Conservation (phyloP, 2,329 filamentous ascomycete genomes). For the Westerdykella aurantiaca region DNA sequence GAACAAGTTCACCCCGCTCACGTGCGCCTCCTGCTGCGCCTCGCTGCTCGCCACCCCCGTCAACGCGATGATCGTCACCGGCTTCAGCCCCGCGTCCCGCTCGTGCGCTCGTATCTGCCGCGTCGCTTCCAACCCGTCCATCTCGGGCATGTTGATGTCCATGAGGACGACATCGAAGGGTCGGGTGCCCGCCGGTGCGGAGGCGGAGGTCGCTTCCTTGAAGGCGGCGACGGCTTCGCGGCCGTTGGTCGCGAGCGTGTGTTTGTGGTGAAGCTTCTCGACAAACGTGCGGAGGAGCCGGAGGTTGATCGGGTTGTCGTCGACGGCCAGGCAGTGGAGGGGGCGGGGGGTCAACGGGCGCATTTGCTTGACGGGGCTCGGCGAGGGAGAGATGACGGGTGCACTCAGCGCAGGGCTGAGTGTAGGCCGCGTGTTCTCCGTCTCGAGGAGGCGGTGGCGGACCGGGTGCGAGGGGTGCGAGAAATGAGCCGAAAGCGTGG, state of each 20-base stretch:
- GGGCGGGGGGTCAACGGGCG: constrained; percentile 13
- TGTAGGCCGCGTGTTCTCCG: constrained; percentile 16
- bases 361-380: constrained; percentile 14
- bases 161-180: constrained; percentile 32
- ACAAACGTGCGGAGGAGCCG: constrained; percentile 33
- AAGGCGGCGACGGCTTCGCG: constrained; percentile 32
- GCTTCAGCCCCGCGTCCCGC: constrained; percentile 36
- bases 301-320: constrained; percentile 39
- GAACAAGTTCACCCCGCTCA: constrained; percentile 51
- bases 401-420: constrained; percentile 27
- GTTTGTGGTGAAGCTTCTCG: constrained; percentile 29
- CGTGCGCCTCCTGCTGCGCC: constrained; percentile 47
- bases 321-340: constrained; percentile 33
- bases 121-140: constrained; percentile 38
- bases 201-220: constrained; percentile 11
- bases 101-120: constrained; percentile 42
- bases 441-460: constrained; percentile 13
- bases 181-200: constrained; percentile 2
- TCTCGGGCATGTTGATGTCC: constrained; percentile 33
- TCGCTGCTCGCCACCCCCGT: constrained; percentile 49
- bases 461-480: neutral
- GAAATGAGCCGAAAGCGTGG: neutral
- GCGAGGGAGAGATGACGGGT: constrained; percentile 22
- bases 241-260: constrained; percentile 32
- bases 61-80: constrained; percentile 48